Evolutionary conservation across 305 asterid species (phyloP).

Genomic region (Plantago lanceolata): DNA sequence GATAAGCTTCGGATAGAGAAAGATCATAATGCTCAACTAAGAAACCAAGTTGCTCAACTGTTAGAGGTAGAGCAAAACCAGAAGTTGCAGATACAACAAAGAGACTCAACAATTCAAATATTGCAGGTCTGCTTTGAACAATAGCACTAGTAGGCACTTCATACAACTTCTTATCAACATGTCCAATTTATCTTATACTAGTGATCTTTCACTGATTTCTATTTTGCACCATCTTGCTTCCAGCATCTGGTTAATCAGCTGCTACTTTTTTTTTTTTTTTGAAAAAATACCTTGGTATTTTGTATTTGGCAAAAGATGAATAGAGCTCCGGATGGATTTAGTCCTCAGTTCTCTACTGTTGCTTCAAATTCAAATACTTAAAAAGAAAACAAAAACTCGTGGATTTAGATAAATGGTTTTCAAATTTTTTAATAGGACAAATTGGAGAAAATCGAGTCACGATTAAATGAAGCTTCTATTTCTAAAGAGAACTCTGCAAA

Average conservation of each 20-base stretch:
- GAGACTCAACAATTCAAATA: conserved; percentile 71
- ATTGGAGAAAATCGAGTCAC: conserved; percentile 65
- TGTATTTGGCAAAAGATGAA: conserved; percentile 10
- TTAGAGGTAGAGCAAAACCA: conserved; percentile 77
- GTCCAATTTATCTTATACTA: conserved; percentile 2
- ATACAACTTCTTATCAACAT: conserved; percentile 3
- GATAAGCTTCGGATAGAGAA: conserved; percentile 79
- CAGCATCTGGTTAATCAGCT: conserved; percentile 10
- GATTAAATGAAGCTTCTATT: conserved; percentile 59
- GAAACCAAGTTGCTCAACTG: conserved; percentile 72
- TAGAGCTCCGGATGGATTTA: conserved; percentile 2
- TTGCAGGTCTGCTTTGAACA: conserved; percentile 59
- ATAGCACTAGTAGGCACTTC: neutral
- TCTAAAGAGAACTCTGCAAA: conserved; percentile 42
- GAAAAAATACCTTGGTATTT: conserved; percentile 9
- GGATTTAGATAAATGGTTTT: conserved; percentile 25
- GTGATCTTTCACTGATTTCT: neutral
- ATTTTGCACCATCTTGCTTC: conserved; percentile 13
- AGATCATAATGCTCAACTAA: conserved; percentile 76
- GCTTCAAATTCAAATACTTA: neutral
- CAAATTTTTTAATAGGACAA: conserved; percentile 47
- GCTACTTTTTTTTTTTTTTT: conserved; percentile 12
- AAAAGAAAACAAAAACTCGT: no score
- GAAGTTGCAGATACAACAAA: conserved; percentile 67
- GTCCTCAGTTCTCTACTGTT: conserved; percentile 19